Evolutionary conservation across 208 protist species (phyloP).

Genomic region (Leishmania aethiopica): DNA sequence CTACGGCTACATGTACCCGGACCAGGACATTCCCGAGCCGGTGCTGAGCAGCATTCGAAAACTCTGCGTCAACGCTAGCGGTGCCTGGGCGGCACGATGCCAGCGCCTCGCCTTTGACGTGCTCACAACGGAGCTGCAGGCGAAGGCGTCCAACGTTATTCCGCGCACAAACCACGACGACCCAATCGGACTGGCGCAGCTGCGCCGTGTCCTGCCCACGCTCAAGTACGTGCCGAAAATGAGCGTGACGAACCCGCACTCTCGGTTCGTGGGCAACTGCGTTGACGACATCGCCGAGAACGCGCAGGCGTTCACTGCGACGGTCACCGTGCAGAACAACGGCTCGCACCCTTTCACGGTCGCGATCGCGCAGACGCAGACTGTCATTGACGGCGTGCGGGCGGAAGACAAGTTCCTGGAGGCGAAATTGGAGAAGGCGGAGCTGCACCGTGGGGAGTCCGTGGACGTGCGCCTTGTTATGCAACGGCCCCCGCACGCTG

Average conservation of each 20-base stretch:
- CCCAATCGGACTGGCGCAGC: slow-evolving; percentile 53
- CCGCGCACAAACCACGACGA: slow-evolving; percentile 64
- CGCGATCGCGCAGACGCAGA: slow-evolving; percentile 70
- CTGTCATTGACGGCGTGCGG: slow-evolving; percentile 67
- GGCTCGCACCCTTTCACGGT: slow-evolving; percentile 47
- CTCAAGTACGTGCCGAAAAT: slow-evolving; percentile 64
- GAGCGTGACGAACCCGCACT: slow-evolving; percentile 53
- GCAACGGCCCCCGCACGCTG: slow-evolving; percentile 38
- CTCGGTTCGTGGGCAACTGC: slow-evolving; percentile 55
- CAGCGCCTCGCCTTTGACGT: slow-evolving; percentile 74
- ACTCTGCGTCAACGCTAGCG: slow-evolving; percentile 57
- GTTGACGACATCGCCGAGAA: slow-evolving; percentile 34
- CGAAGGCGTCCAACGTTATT: slow-evolving; percentile 45
- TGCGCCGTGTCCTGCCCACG: slow-evolving; percentile 62
- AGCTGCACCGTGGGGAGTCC: slow-evolving; percentile 61
- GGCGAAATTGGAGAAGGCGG: slow-evolving; percentile 44
- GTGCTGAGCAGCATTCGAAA: slow-evolving; percentile 59
- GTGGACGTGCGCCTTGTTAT: slow-evolving; percentile 60
- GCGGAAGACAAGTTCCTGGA: slow-evolving; percentile 59
- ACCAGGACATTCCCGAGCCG: slow-evolving; percentile 49
- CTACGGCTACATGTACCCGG: slow-evolving; percentile 72
- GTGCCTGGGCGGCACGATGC: slow-evolving; percentile 66
- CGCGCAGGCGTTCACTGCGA: slow-evolving; percentile 41
- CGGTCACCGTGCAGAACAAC: slow-evolving; percentile 62
- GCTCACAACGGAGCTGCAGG: slow-evolving; percentile 64